A percentile compares a stretch with the other conserved stretches of the same genome.
Conservation (phyloP, 805 yeast species). For the Schizosaccharomyces japonicus region DNA sequence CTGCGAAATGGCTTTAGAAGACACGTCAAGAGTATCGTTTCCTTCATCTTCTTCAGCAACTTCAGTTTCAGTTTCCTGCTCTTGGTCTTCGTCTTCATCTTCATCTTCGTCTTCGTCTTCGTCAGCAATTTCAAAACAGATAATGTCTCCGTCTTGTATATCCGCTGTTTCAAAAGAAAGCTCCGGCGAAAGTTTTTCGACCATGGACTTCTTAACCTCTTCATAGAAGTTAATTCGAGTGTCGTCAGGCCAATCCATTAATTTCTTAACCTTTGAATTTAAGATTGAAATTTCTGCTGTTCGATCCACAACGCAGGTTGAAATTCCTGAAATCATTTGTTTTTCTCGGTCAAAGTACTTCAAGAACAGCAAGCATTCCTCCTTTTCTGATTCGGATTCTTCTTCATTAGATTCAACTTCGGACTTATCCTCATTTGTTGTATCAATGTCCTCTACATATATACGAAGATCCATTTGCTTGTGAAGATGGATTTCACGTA, state of each 20-base stretch:
- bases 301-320: constrained; percentile 31
- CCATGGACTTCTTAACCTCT: constrained; percentile 17
- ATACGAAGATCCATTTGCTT: not conserved
- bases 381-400: not conserved
- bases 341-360: constrained; percentile 39
- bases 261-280: constrained; percentile 10
- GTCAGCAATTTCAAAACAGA: constrained; percentile 15
- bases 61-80: constrained; percentile 11
- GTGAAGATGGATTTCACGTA: not conserved
- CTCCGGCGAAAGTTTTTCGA: constrained; percentile 14
- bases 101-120: constrained; percentile 10
- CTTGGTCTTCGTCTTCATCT: constrained; percentile 12
- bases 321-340: constrained; percentile 39
- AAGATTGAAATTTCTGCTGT: constrained; percentile 22
- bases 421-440: not conserved
- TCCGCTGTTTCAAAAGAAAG: constrained; percentile 15
- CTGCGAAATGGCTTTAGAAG: constrained; percentile 7
- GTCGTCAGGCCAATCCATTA: constrained; percentile 14
- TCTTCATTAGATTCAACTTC: not conserved
- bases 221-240: constrained; percentile 14
- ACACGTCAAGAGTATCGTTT: constrained; percentile 8
- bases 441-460: not conserved
- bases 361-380: constrained; percentile 17
- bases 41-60: constrained; percentile 3
- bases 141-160: constrained; percentile 17